phyloP scores from a whole-genome alignment of 1,139 yeast species.

The Suhomyces panamericanus region DNA sequence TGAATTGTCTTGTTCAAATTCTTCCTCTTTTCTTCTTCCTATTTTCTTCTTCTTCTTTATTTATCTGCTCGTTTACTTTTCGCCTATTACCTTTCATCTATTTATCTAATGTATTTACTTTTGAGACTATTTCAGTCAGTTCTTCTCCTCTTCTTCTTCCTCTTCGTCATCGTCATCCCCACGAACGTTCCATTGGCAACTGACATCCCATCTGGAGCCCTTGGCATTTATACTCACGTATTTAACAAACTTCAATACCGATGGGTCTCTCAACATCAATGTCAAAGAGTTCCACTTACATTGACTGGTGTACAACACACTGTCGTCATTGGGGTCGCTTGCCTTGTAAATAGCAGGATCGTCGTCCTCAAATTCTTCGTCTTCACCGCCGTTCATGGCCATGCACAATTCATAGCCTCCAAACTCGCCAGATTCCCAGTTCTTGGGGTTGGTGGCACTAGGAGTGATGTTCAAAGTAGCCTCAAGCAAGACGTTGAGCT shows the following conservation, averaged over 20 bases:
- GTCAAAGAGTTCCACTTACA: constrained; percentile 83
- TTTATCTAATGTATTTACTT: no score
- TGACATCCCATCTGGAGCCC: constrained; percentile 92
- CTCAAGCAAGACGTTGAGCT: constrained; percentile 55
- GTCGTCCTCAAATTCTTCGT: constrained; percentile 42
- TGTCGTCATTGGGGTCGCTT: constrained; percentile 65
- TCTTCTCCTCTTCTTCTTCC: constrained; percentile 8
- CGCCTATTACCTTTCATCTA: no score
- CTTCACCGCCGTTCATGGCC: constrained; percentile 58
- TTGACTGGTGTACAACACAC: constrained; percentile 76
- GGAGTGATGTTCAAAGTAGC: constrained; percentile 82
- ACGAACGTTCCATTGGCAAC: constrained; percentile 75
- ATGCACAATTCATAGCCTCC: constrained; percentile 96
- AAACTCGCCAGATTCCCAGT: constrained; percentile 82
- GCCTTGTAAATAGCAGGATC: constrained; percentile 60
- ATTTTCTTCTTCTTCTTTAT: not conserved
- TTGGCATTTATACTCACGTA: constrained; percentile 86
- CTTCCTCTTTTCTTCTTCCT: no score
- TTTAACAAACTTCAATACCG: constrained; percentile 85
- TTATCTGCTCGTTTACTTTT: not conserved
- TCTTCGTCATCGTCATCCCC: constrained; percentile 23
- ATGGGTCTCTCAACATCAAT: constrained; percentile 78
- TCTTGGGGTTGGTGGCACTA: constrained; percentile 49
- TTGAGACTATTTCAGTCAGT: not conserved
- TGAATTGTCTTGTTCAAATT: no score